These are phyloP conservation scores for Tricholoma matsutake DNA, from an alignment of 768 basidiomycete genomes.

Conservation along the genomic window DNA sequence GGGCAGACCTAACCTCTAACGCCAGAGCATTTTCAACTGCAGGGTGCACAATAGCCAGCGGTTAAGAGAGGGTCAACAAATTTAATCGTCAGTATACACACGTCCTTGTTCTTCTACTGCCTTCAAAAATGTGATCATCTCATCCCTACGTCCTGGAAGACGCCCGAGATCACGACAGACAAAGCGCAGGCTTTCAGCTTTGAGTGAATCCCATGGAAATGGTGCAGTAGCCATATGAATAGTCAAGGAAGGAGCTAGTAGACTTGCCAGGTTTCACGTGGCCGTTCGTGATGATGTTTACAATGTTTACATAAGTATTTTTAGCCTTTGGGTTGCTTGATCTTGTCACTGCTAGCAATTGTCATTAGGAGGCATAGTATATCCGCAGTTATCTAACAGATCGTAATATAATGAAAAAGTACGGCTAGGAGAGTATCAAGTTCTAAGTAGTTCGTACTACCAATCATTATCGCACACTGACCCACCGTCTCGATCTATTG, in stretches of 20 bases:
- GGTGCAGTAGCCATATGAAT: background rate
- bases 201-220: conserved; percentile 20
- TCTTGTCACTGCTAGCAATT: background rate
- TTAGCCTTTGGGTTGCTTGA: too few relatives aligned
- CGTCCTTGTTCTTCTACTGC: conserved; percentile 11
- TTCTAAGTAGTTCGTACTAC: background rate
- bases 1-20: background rate
- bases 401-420: background rate
- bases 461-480: background rate
- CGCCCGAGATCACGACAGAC: conserved; percentile 18
- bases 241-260: background rate
- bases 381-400: background rate
- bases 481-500: background rate
- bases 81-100: conserved; percentile 6
- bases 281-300: background rate
- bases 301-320: too few relatives aligned
- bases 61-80: background rate
- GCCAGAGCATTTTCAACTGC: conserved; percentile 15
- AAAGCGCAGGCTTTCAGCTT: conserved; percentile 18
- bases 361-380: background rate
- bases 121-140: conserved; percentile 13
- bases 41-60: background rate
- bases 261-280: background rate
- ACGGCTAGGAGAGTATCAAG: background rate
- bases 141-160: conserved; percentile 2